phyloP scores from a whole-genome alignment of 2,329 filamentous ascomycete species.

The Coleophoma cylindrospora region DNA sequence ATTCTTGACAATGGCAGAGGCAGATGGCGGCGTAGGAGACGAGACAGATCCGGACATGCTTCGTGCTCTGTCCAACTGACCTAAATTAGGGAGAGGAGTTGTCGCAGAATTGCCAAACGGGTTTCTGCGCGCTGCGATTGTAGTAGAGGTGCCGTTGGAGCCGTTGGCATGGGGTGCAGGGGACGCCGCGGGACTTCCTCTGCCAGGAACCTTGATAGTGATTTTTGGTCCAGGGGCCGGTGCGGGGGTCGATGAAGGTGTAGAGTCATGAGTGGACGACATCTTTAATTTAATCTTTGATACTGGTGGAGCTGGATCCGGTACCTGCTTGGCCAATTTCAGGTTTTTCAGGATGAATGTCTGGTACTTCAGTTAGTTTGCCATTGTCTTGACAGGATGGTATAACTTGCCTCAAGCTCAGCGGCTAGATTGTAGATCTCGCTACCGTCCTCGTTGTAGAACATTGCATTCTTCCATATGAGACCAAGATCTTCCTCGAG shows the following conservation, averaged over 20 bases:
- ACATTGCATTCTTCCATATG: constrained; percentile 83
- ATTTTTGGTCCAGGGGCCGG: constrained; percentile 53
- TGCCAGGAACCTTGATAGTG: constrained; percentile 63
- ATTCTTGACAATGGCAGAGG: constrained; percentile 30
- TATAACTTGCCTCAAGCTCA: constrained; percentile 64
- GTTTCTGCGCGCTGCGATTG: constrained; percentile 19
- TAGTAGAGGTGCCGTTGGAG: constrained; percentile 16
- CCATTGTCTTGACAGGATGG: no score
- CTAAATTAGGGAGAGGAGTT: constrained; percentile 19
- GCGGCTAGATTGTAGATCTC: constrained; percentile 74
- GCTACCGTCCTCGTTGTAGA: constrained; percentile 89
- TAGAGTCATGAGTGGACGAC: constrained; percentile 22
- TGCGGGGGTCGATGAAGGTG: constrained; percentile 10
- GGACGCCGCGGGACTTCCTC: constrained; percentile 46
- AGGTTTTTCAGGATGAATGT: no score
- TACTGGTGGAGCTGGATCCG: constrained; percentile 65
- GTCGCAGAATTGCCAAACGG: constrained; percentile 19
- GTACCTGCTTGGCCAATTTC: no score
- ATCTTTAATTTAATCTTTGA: constrained; percentile 80
- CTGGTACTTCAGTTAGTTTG: no score
- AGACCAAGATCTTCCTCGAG: constrained; percentile 76
- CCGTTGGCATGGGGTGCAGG: constrained; percentile 43
- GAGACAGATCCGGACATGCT: constrained; percentile 24
- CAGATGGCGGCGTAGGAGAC: constrained; percentile 24
- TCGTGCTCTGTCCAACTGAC: constrained; percentile 23